Evolutionary conservation across 345 rosid genomes (phyloP).

Genomic region (Citrus maxima): DNA sequence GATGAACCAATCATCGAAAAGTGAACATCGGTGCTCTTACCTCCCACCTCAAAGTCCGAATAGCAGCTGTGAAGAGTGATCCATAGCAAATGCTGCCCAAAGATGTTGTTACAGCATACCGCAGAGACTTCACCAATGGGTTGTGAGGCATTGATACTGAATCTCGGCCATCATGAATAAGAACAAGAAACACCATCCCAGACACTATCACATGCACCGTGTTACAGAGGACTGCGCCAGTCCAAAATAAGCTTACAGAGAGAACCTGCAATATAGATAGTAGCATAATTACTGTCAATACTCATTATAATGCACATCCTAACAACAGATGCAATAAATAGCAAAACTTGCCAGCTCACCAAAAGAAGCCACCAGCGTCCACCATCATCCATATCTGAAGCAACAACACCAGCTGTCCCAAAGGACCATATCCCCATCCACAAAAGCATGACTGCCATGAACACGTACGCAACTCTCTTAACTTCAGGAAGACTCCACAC

Average conservation of each 20-base stretch:
- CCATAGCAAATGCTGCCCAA: conserved; percentile 98
- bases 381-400: conserved; percentile 62
- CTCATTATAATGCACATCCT: conserved; percentile 7
- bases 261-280: conserved; percentile 57
- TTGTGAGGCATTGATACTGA: conserved; percentile 77
- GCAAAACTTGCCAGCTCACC: conserved; percentile 99
- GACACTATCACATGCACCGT: conserved; percentile 96
- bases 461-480: conserved; percentile 66
- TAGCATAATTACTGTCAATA: conserved; percentile 19
- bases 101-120: conserved; percentile 87
- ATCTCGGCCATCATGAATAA: conserved; percentile 74
- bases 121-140: conserved; percentile 57
- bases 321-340: conserved; percentile 24
- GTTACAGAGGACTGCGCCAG: conserved; percentile 92
- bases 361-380: conserved; percentile 95
- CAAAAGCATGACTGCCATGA: conserved; percentile 70
- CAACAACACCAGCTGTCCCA: conserved; percentile 91
- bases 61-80: conserved; percentile 94
- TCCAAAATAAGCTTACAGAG: conserved; percentile 94
- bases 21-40: conserved; percentile 31
- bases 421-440: conserved; percentile 96
- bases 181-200: conserved; percentile 90
- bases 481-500: conserved; percentile 94
- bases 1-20: conserved; percentile 5
- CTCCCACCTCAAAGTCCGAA: conserved; percentile 97